These are phyloP conservation scores for Eucalyptus leucophloia DNA, from an alignment of 345 rosid genomes.

Conservation along the genomic window DNA sequence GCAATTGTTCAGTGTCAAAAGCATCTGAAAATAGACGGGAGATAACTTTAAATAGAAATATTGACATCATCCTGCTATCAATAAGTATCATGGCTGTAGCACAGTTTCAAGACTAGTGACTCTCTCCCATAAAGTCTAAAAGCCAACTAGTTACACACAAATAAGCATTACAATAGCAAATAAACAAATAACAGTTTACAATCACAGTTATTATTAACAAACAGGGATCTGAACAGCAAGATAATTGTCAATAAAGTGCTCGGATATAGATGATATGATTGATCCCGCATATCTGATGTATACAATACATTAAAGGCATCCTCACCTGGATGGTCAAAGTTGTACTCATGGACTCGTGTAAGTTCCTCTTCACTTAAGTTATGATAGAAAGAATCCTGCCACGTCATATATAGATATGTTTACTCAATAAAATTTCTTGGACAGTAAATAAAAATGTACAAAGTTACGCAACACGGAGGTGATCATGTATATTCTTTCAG, in stretches of 20 bases:
- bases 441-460: background rate
- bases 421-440: background rate
- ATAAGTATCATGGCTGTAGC: background rate
- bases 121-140: background rate
- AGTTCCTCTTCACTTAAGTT: slow-evolving; percentile 86
- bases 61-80: background rate
- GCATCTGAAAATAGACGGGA: slow-evolving; percentile 54
- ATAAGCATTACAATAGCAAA: background rate
- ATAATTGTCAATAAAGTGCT: background rate
- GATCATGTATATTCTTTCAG: background rate
- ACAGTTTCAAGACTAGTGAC: background rate
- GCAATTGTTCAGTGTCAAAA: slow-evolving; percentile 71
- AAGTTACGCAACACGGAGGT: background rate
- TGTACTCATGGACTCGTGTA: slow-evolving; percentile 80
- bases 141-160: background rate
- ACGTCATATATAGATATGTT: slow-evolving; percentile 2
- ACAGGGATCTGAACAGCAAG: background rate
- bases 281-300: background rate
- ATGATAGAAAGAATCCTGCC: slow-evolving; percentile 99
- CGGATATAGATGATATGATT: background rate
- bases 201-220: background rate
- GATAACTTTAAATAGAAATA: background rate
- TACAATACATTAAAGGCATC: background rate
- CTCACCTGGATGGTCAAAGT: slow-evolving; percentile 99
- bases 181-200: background rate